A percentile compares a stretch with the other conserved stretches of the same genome.
Evolutionary conservation across 352 stramenopile species (phyloP).

Genomic region (Phytophthora nicotianae): DNA sequence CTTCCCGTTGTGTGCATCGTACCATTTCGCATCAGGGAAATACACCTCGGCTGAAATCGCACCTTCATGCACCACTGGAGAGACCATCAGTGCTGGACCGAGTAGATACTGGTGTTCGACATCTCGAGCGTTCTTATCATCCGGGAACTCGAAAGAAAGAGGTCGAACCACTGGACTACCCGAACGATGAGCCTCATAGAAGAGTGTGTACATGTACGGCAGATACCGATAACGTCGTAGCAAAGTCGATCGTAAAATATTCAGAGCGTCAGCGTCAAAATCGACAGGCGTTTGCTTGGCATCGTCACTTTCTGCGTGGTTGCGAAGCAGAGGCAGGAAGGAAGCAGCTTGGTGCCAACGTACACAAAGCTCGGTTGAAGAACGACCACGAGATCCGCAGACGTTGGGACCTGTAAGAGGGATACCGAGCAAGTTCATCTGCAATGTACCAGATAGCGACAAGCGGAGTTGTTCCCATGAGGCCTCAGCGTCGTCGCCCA

Average conservation of each 20-base stretch:
- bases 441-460: conserved; percentile 69
- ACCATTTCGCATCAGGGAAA: conserved; percentile 77
- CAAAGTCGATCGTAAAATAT: conserved; percentile 67
- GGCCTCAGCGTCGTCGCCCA: conserved; percentile 46
- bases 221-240: conserved; percentile 71
- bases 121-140: conserved; percentile 38
- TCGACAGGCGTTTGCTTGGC: conserved; percentile 63
- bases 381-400: conserved; percentile 53
- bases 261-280: conserved; percentile 66
- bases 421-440: conserved; percentile 84
- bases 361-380: conserved; percentile 74
- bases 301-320: conserved; percentile 55
- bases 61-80: conserved; percentile 71
- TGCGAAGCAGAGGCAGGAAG: conserved; percentile 81
- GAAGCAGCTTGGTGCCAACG: conserved; percentile 84
- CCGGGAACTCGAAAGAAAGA: conserved; percentile 72
- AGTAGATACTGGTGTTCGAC: conserved; percentile 80
- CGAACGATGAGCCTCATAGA: conserved; percentile 57
- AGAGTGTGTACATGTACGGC: conserved; percentile 88
- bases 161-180: conserved; percentile 58
- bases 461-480: conserved; percentile 84
- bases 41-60: conserved; percentile 65
- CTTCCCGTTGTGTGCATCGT: conserved; percentile 61
- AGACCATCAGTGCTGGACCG: conserved; percentile 74
- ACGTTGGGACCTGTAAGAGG: conserved; percentile 73